phyloP scores from a whole-genome alignment of 768 basidiomycete species.

The Agrocybe praecox region DNA sequence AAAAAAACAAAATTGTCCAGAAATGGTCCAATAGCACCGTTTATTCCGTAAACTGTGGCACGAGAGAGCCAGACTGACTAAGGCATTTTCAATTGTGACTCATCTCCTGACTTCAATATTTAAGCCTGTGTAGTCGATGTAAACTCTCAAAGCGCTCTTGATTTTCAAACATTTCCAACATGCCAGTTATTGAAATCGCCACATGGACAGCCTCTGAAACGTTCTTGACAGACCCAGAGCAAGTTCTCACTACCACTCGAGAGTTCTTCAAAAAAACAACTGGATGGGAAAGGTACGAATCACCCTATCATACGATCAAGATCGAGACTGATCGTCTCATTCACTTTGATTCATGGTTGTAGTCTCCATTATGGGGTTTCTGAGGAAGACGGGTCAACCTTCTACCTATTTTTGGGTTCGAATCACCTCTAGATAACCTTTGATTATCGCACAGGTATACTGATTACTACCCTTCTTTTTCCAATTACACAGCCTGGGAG shows the following conservation, averaged over 20 bases:
- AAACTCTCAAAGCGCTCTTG: no score
- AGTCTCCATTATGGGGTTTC: not conserved
- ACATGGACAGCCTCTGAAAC: not conserved
- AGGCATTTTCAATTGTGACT: no score
- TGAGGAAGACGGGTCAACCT: not conserved
- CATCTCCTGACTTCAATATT: no score
- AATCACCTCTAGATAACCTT: not conserved
- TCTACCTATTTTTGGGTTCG: not conserved
- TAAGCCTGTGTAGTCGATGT: no score
- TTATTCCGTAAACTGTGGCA: no score
- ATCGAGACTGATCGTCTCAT: not conserved
- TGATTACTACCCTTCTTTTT: not conserved
- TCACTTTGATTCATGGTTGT: not conserved
- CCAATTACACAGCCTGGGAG: constrained; percentile 16
- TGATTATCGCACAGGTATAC: not conserved
- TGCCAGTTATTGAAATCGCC: not conserved
- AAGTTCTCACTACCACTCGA: not conserved
- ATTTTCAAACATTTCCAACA: no score
- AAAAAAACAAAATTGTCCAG: no score
- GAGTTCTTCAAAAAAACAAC: not conserved
- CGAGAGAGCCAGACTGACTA: no score
- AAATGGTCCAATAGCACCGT: no score
- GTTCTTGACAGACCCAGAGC: not conserved
- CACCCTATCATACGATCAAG: not conserved
- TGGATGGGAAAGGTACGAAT: constrained; percentile 1